phyloP scores from a whole-genome alignment of 1,284 basidiomycete genomes.

The Leccinum subspadiceum region DNA sequence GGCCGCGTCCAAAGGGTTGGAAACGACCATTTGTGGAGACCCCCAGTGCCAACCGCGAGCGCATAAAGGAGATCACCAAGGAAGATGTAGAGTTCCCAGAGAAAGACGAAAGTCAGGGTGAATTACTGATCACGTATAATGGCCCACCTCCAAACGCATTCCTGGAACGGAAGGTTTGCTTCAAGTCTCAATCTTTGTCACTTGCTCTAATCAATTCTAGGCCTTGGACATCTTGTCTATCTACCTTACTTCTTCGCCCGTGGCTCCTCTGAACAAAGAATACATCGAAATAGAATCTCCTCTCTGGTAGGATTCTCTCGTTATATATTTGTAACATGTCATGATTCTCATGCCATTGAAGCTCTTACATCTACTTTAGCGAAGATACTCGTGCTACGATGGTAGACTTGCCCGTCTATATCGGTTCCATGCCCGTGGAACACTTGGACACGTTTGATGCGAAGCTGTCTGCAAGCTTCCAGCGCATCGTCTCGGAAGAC shows the following conservation, averaged over 20 bases:
- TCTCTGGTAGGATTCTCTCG: slow-evolving; percentile 54
- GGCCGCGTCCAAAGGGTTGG: slow-evolving; percentile 76
- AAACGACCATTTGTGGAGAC: slow-evolving; percentile 95
- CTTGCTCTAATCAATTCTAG: slow-evolving; percentile 35
- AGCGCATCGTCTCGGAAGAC: slow-evolving; percentile 71
- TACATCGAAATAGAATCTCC: slow-evolving; percentile 93
- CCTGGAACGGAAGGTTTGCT: slow-evolving; percentile 67
- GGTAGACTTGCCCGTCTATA: slow-evolving; percentile 74
- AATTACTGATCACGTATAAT: slow-evolving; percentile 78
- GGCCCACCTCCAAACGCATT: slow-evolving; percentile 78
- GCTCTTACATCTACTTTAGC: slow-evolving; percentile 84
- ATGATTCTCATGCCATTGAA: slow-evolving; percentile 32
- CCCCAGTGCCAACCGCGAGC: slow-evolving; percentile 61
- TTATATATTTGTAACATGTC: slow-evolving; percentile 3
- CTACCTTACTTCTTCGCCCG: slow-evolving; percentile 89
- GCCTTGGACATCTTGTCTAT: slow-evolving; percentile 84
- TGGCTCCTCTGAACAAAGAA: slow-evolving; percentile 90
- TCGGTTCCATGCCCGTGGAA: slow-evolving; percentile 84
- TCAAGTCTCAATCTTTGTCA: slow-evolving; percentile 8
- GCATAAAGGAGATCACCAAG: slow-evolving; percentile 54
- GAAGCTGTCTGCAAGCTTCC: slow-evolving; percentile 71
- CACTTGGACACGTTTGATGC: slow-evolving; percentile 72
- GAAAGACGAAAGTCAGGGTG: slow-evolving; percentile 94
- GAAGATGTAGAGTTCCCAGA: slow-evolving; percentile 93
- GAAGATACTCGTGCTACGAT: slow-evolving; percentile 76